Conservation (phyloP, 768 basidiomycete species). For the Auricularia heimuer region DNA sequence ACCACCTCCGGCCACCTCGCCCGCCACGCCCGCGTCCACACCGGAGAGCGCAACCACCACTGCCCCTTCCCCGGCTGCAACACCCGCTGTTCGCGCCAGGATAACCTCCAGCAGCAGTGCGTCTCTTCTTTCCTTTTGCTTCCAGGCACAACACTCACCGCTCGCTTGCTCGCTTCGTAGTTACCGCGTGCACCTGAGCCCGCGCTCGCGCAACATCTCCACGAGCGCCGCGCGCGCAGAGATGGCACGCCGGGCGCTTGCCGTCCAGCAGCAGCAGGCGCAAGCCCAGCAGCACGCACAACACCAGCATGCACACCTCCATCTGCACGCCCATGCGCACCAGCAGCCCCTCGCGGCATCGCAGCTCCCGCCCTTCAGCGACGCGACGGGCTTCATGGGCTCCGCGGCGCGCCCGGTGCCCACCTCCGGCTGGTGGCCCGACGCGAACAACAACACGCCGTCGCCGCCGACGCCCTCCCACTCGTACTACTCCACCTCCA, state of each 20-base stretch:
- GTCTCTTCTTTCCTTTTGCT: constrained; percentile 13
- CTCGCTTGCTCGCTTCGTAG: constrained; percentile 26
- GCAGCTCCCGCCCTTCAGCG: constrained; percentile 16
- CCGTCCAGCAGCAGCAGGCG: not conserved
- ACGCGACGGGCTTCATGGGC: constrained; percentile 13
- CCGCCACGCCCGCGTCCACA: constrained; percentile 78
- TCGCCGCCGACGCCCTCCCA: not conserved
- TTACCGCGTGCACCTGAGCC: constrained; percentile 74
- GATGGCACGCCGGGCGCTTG: constrained; percentile 32
- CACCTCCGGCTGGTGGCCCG: constrained; percentile 1
- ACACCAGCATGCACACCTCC: too few relatives aligned
- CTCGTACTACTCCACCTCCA: not conserved
- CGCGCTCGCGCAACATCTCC: constrained; percentile 62
- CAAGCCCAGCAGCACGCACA: not conserved
- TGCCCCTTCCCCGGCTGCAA: constrained; percentile 93
- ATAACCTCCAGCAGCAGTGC: constrained; percentile 68
- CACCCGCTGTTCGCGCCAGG: constrained; percentile 81
- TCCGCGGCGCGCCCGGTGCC: not conserved
- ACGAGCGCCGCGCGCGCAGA: constrained; percentile 46
- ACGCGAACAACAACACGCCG: not conserved
- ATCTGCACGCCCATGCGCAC: too few relatives aligned
- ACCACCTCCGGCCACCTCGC: constrained; percentile 86
- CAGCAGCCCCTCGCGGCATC: constrained; percentile 1
- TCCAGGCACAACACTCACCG: too few relatives aligned
- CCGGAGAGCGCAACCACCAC: constrained; percentile 84